Evolutionary conservation across 208 protist species (phyloP).

Genomic region (Acanthamoeba lenticulata): DNA sequence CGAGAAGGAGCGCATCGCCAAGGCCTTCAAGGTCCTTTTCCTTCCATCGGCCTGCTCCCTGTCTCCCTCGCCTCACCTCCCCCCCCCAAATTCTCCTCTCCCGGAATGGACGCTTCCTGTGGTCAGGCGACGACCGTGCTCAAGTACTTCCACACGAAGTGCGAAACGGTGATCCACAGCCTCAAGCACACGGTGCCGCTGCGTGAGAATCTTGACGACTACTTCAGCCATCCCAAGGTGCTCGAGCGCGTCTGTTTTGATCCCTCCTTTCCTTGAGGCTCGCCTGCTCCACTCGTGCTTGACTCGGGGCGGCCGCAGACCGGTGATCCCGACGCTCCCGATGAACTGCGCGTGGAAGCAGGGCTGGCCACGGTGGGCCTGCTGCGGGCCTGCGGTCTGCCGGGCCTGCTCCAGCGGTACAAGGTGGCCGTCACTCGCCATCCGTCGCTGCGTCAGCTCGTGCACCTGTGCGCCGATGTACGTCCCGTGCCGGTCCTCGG

Average conservation of each 20-base stretch:
- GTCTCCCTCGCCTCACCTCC: neutral
- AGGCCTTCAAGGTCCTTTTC: neutral
- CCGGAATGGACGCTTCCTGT: neutral
- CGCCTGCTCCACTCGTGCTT: neutral
- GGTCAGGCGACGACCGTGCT: neutral
- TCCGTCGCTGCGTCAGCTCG: neutral
- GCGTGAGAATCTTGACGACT: neutral
- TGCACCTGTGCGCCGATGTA: neutral
- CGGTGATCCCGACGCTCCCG: neutral
- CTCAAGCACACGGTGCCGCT: neutral
- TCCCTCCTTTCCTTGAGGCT: neutral
- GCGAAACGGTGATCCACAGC: neutral
- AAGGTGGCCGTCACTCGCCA: neutral
- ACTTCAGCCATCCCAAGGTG: neutral
- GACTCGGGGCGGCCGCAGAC: neutral
- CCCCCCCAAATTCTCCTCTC: neutral
- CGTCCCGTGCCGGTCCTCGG: neutral
- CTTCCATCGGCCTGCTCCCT: too few species aligned
- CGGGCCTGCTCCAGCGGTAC: neutral
- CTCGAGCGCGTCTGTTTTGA: too few species aligned
- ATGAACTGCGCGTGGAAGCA: neutral
- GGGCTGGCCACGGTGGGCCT: neutral
- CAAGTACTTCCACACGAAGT: neutral
- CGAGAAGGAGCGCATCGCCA: slow-evolving; percentile 22
- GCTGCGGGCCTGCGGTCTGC: neutral